Evolutionary conservation across 2,329 filamentous ascomycete species (phyloP), one percentile per base, ranked within the genome.

Genomic region (Colletotrichum costaricense): DNA sequence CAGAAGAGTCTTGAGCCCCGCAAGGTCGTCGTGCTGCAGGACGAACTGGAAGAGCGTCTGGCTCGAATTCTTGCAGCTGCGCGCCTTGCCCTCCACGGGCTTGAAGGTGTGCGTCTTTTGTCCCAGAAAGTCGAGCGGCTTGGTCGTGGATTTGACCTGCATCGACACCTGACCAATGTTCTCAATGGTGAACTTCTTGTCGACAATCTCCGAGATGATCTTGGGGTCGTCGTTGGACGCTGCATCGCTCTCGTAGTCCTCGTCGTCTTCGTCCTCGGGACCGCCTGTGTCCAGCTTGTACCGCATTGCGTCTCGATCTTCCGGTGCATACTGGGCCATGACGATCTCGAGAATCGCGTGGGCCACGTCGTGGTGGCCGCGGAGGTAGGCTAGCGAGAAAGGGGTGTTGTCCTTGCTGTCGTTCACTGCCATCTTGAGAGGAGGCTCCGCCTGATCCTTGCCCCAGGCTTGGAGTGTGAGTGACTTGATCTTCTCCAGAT

Each of bases 111-210:
- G 78, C 19, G 81, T 85, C 1, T 1, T 1, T 80, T 81, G 85
- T 5, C 78, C 76, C 5, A 95, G 80, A 69, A 93, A 80, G 0
- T 80, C 75, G 1, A 88, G 78, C 2, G 94, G 92, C 46, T 86
- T 86, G 9, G 88, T 82, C 19, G 85, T 82, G 69, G 93, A 93
- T 78, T 93, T 91, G 72, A 95, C 92, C 68, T 92, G 87, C 78
- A 89, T 91, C 0, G 89, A 90, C 4, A 93, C 86, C 75, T 94
- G 89, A 0, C 93, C 93, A 70, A 97, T 87, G 76, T 94, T 91
- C 19, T 97, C 93, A 65, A 96, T 88, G 0, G 94, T 97, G 79
- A 93, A 94, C 46, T 88, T 86, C 14, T 92, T 89, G 76, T 93
- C 89, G 33, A 94, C 83, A 54, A 91, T 84, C 72, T 92, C 88